Evolutionary conservation across 108 stramenopile genomes (phyloP), one percentile per base, ranked within the genome.

Genomic region (Nitzschia sp.): DNA sequence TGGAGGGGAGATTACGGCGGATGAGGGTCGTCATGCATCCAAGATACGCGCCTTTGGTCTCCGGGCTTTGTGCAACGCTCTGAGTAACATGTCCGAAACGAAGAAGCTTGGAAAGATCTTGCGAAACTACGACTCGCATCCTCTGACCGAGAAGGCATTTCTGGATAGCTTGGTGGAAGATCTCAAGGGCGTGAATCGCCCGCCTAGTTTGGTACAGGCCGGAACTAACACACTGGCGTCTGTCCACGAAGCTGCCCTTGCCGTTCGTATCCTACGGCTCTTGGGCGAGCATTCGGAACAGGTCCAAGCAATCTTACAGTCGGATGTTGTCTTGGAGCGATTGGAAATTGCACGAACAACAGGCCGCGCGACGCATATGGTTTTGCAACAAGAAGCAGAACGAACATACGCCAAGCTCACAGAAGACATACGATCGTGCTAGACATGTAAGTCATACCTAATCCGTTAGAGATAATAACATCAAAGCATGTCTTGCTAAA

Each of bases 241-340:
- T 3, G 63, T 46, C 5, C 83, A 84, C 53, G 83, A 84, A 54
- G 70, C 83, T 0, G 71, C 76, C 18, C 47, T 84, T 21, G 83
- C 79, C 6, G 63, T 76, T 23, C 64, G 69, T 9, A 80, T 76
- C 67, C 34, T 84, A 17, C 46, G 76, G 11, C 26, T 74, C 2
- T 46, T 84, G 36, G 72, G 66, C 9, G 59, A 70, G 24, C 27
- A 67, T 42, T 32, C 59, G 1, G 3, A 19, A 4, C 36, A 11
- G 0, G 71, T 72, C 29, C 64, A 31, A 47, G 24, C 30, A 24
- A 56, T 74, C 58, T 36, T 72, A 28, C 42, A 34, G 47, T 49
- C 66, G 4, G 72, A 79, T 2, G 56, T 26, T 23, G 48, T 71
- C 26, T 48, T 81, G 69, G 70, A 66, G 46, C 59, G 57, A 27